These are phyloP conservation scores for Pistacia atlantica DNA, from an alignment of 345 rosid genomes.

Conservation along the genomic window DNA sequence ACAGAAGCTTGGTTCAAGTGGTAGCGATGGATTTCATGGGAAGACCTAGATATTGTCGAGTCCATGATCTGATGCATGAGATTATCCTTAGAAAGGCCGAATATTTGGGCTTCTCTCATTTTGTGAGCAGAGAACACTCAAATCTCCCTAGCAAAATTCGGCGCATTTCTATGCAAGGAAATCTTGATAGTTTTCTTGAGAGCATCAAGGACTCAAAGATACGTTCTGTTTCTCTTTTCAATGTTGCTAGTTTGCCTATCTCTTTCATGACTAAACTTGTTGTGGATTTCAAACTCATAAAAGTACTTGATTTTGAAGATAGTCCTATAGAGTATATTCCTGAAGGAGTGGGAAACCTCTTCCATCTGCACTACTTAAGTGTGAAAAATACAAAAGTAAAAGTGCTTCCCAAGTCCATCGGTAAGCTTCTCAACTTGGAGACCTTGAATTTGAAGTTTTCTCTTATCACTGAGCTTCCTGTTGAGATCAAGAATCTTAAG, in stretches of 20 bases:
- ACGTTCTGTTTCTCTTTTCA: conserved; percentile 21
- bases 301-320: too few relatives aligned
- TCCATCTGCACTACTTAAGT: conserved; percentile 1
- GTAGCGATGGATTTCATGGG: conserved; percentile 10
- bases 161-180: conserved; percentile 5
- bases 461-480: not conserved
- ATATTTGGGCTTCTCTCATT: conserved; percentile 4
- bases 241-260: not conserved
- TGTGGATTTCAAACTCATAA: conserved; percentile 1
- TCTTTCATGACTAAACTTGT: not conserved
- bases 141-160: not conserved
- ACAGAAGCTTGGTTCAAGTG: conserved; percentile 21
- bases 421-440: conserved; percentile 1
- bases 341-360: not conserved
- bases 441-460: not conserved
- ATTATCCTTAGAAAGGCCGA: conserved; percentile 11
- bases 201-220: not conserved
- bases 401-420: not conserved
- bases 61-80: conserved; percentile 19
- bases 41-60: conserved; percentile 15
- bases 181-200: not conserved
- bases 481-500: too few relatives aligned
- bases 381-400: not conserved
- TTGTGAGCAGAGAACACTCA: not conserved
- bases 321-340: not conserved